phyloP scores from a whole-genome alignment of 108 stramenopile genomes.

The Conticribra guillardii region DNA sequence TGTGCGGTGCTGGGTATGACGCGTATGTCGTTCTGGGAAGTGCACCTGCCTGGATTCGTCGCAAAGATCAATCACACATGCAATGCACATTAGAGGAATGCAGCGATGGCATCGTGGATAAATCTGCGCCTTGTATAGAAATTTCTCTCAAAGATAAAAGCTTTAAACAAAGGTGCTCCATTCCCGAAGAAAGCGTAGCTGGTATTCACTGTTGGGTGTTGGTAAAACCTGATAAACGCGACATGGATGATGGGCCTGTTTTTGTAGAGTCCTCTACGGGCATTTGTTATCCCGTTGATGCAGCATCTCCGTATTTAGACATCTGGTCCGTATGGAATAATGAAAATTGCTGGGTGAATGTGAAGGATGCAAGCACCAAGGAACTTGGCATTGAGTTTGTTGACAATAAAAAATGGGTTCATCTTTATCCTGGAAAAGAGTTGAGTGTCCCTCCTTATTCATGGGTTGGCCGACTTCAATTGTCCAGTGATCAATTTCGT shows the following conservation, averaged over 20 bases:
- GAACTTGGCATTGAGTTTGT: constrained; percentile 11
- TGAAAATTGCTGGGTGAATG: constrained; percentile 81
- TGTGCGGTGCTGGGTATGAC: constrained; percentile 83
- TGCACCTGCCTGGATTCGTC: constrained; percentile 54
- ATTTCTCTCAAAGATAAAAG: constrained; percentile 10
- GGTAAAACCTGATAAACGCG: constrained; percentile 60
- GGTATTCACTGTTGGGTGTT: constrained; percentile 80
- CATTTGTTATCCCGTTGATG: constrained; percentile 41
- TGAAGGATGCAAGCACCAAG: constrained; percentile 4
- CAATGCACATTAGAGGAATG: not conserved
- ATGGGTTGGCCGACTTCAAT: constrained; percentile 51
- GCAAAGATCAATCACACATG: constrained; percentile 32
- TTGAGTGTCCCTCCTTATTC: constrained; percentile 30
- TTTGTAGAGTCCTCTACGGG: constrained; percentile 85
- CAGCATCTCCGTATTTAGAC: constrained; percentile 53
- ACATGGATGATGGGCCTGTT: constrained; percentile 24
- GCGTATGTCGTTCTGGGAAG: constrained; percentile 76
- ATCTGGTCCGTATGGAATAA: constrained; percentile 72
- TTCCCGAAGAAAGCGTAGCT: constrained; percentile 31
- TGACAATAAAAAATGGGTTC: constrained; percentile 4
- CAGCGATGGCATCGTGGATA: constrained; percentile 9
- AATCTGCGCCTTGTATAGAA: constrained; percentile 5
- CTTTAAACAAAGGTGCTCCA: not conserved
- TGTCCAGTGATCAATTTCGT: constrained; percentile 37
- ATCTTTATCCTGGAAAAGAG: constrained; percentile 1